Percentiles rank a stretch among this genome's conserved stretches.
phyloP scores from a whole-genome alignment of 1,284 basidiomycete genomes.

The Bjerkandera adusta region DNA sequence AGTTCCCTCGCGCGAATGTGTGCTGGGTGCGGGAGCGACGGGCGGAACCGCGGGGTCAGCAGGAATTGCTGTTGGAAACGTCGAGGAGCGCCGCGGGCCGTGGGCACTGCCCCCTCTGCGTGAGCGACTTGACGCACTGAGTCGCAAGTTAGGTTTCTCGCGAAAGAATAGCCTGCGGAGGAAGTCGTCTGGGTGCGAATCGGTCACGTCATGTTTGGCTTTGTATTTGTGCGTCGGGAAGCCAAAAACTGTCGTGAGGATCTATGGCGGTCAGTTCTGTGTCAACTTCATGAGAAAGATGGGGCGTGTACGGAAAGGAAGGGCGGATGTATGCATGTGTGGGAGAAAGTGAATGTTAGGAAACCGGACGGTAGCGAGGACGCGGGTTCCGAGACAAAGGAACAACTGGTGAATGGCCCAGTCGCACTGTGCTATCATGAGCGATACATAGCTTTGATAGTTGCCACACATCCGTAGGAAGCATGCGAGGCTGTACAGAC shows the following conservation, averaged over 20 bases:
- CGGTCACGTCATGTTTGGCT: constrained; percentile 28
- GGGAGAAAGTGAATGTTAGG: too few species aligned
- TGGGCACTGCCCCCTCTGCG: constrained; percentile 12
- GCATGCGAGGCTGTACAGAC: too few species aligned
- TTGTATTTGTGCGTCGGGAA: constrained; percentile 56
- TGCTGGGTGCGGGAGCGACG: constrained; percentile 15
- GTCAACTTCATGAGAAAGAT: neutral
- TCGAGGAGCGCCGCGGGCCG: constrained; percentile 22
- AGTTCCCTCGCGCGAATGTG: constrained; percentile 15
- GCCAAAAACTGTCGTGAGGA: constrained; percentile 57
- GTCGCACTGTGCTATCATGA: too few species aligned
- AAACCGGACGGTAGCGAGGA: too few species aligned
- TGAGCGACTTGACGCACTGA: constrained; percentile 17
- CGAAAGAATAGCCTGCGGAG: constrained; percentile 53
- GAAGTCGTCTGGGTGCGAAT: constrained; percentile 36
- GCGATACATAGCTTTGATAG: too few species aligned
- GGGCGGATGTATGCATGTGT: neutral
- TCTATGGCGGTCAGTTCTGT: constrained; percentile 35
- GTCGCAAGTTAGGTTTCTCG: constrained; percentile 20
- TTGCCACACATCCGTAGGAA: too few species aligned
- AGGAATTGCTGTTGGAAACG: constrained; percentile 16
- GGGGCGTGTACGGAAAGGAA: constrained; percentile 2
- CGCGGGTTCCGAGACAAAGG: too few species aligned
- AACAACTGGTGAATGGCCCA: too few species aligned
- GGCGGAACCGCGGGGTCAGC: constrained; percentile 1